phyloP scores from a whole-genome alignment of 306 rosid genomes.

The Cucurbita argyrosperma region DNA sequence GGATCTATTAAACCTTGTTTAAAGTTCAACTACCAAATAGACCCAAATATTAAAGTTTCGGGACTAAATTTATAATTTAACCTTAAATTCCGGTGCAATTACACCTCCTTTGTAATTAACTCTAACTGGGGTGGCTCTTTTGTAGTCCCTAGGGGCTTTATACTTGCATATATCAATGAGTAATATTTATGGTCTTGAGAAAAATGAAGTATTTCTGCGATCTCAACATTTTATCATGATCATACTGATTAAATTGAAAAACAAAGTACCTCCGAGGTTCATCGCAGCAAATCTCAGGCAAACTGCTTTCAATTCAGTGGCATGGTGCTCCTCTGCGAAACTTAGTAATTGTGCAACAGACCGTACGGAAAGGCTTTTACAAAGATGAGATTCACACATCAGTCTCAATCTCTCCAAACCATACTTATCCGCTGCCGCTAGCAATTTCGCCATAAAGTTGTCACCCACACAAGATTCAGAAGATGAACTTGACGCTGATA shows the following conservation, averaged over 20 bases:
- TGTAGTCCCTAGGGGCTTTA: background rate
- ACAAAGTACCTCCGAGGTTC: constrained; percentile 59
- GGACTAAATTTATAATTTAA: no score
- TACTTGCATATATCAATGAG: background rate
- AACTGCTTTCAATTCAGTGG: constrained; percentile 70
- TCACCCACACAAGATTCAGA: constrained; percentile 45
- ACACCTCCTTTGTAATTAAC: background rate
- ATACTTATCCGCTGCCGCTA: constrained; percentile 78
- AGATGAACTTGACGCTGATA: constrained; percentile 42
- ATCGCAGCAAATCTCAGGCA: constrained; percentile 84
- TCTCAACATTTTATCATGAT: background rate
- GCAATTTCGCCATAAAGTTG: constrained; percentile 54
- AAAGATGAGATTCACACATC: constrained; percentile 93
- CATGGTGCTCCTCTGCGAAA: constrained; percentile 71
- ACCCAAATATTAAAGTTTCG: background rate
- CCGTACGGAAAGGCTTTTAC: constrained; percentile 70
- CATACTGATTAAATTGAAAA: background rate
- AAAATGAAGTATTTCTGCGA: background rate
- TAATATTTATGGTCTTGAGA: background rate
- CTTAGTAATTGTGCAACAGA: constrained; percentile 77
- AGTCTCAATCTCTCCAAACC: constrained; percentile 67
- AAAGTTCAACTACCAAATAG: background rate
- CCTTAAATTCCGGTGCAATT: background rate
- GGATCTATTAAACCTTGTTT: background rate
- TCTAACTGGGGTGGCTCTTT: background rate